Percentiles rank a stretch among this genome's conserved stretches.
Evolutionary conservation across 768 basidiomycete species (phyloP).

Genomic region (Hirschioporus abietinus): DNA sequence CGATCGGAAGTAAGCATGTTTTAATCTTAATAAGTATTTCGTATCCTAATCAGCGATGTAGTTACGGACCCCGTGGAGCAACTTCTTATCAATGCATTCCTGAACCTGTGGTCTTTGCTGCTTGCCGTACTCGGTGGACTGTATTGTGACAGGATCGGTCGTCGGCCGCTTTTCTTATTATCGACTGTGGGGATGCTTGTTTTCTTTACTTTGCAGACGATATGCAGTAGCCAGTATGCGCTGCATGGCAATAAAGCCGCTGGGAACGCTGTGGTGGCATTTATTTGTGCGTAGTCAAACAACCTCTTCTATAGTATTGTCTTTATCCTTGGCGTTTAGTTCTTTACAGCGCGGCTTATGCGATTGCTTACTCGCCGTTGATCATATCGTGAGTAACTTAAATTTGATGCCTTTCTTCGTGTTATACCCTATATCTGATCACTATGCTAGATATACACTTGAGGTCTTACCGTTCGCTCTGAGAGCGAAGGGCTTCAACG

Average conservation of each 20-base stretch:
- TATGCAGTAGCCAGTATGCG: constrained; percentile 15
- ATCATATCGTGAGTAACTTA: constrained; percentile 19
- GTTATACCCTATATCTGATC: background rate
- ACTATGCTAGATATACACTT: constrained; percentile 27
- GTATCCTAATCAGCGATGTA: constrained; percentile 5
- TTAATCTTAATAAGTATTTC: constrained; percentile 10
- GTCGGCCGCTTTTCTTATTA: constrained; percentile 19
- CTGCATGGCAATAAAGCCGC: constrained; percentile 17
- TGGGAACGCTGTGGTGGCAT: constrained; percentile 25
- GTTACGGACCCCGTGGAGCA: constrained; percentile 7
- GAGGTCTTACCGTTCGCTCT: constrained; percentile 39
- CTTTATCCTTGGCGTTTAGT: background rate
- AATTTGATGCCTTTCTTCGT: background rate
- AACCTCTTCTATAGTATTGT: background rate
- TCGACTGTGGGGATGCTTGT: constrained; percentile 24
- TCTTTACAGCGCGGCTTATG: constrained; percentile 23
- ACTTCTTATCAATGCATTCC: constrained; percentile 13
- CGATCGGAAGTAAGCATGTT: constrained; percentile 28
- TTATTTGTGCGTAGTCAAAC: constrained; percentile 19
- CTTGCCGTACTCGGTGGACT: constrained; percentile 24
- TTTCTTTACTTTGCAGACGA: constrained; percentile 21
- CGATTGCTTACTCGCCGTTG: constrained; percentile 33
- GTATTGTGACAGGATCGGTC: constrained; percentile 26
- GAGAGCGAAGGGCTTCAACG: constrained; percentile 34
- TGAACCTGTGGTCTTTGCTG: constrained; percentile 24